Evolutionary conservation across 257 asterid genomes (phyloP), one percentile per base, ranked within the genome.

Genomic region (Nicotiana attenuata): DNA sequence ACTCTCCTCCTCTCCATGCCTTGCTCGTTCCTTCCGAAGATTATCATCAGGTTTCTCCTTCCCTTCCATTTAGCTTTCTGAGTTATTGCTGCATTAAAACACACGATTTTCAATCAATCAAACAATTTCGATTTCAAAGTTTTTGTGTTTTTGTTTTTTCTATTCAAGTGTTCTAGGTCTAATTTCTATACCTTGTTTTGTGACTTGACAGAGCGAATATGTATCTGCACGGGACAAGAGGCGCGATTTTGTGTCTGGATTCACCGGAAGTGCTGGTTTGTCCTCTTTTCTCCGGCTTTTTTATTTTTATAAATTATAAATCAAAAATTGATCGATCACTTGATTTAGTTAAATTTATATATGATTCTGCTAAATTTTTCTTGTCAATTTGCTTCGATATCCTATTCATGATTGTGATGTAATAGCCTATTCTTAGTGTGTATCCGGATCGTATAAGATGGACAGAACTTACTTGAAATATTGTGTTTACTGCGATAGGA

Each of bases 221-320:
- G 99, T 94, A 15, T 93, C 98, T 19, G 94, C 91, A 26, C 87
- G 98, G 87, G 99, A 96, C 86, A 90, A 92, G 87, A 85, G 97
- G 84, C 91, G 98, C n/a, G 93, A 59, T 41, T 96, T 94, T 76
- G 97, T 96, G 10, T 94, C 99, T 81, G 97, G 97, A 82, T 94
- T 96, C 87, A 88, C 92, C 7, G 99, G 99, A 66, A 96, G 98
- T 82, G 93, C 97, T 85, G 99, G 98, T 96, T 85, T 71, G 94
- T 88, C 80, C 52, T 66, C 76, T 4, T 66, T 65, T 65, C 17
- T 69, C 78, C 61, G 24, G 45, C 60, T 31, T 26, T n/a, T 31
- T 33, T 6, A 29, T 26, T 35, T 35, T 35, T 35, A 35, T 35
- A 8, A 8, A 41, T 7, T 41, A 41, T 41, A 8, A 41, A 38